A percentile compares a stretch with the other conserved stretches of the same genome.
These are phyloP conservation scores for Plenodomus lindquistii DNA, from an alignment of 2,329 filamentous ascomycete species.

Conservation along the genomic window DNA sequence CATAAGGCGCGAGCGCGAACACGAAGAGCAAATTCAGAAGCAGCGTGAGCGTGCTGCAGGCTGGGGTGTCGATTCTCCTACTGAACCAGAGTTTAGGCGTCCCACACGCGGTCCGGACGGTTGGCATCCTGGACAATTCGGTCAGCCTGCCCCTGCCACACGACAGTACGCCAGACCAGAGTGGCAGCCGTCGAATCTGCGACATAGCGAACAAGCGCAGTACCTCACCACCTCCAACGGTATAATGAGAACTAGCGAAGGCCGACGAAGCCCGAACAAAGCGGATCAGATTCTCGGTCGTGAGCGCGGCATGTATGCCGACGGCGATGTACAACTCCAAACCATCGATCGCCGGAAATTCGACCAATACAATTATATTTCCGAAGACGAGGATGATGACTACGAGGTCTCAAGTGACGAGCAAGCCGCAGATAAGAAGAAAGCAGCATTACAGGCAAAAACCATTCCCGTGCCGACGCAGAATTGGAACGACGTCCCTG, in stretches of 20 bases:
- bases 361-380: constrained; percentile 42
- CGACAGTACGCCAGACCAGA: constrained; percentile 35
- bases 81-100: constrained; percentile 42
- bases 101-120: constrained; percentile 30
- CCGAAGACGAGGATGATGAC: constrained; percentile 46
- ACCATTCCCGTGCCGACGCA: constrained; percentile 26
- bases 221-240: constrained; percentile 43
- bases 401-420: constrained; percentile 39
- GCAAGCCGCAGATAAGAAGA: constrained; percentile 27
- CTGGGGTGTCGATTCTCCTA: constrained; percentile 60
- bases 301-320: constrained; percentile 41
- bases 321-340: constrained; percentile 47
- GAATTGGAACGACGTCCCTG: constrained; percentile 56
- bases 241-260: constrained; percentile 34
- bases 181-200: constrained; percentile 34
- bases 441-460: constrained; percentile 14
- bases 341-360: constrained; percentile 44
- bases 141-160: constrained; percentile 22
- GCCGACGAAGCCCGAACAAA: constrained; percentile 45
- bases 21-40: constrained; percentile 56
- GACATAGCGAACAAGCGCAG: constrained; percentile 31
- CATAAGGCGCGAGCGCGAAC: constrained; percentile 51
- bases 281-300: constrained; percentile 49
- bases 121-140: constrained; percentile 35
- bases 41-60: constrained; percentile 68